Conservation (phyloP, 2,329 filamentous ascomycete species). For the Colletotrichum sublineola region DNA sequence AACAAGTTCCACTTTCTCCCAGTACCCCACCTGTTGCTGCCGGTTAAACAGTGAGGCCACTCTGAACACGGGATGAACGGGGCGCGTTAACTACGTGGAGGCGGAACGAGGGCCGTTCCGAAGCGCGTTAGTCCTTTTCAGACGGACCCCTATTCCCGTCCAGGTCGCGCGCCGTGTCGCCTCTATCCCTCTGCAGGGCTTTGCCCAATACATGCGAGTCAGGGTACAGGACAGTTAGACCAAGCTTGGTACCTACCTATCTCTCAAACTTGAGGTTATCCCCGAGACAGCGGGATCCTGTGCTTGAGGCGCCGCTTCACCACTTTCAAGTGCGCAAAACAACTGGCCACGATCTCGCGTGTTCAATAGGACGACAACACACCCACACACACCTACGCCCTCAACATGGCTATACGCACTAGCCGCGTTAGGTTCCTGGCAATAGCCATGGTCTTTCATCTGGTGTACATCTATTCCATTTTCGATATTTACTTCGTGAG, state of each 20-base stretch:
- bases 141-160: constrained; percentile 18
- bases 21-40: too few species aligned
- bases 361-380: too few species aligned
- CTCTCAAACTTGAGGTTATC: too few species aligned
- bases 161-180: background rate
- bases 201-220: too few species aligned
- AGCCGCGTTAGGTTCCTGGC: constrained; percentile 1
- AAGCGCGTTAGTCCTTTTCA: constrained; percentile 16
- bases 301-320: constrained; percentile 13
- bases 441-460: background rate
- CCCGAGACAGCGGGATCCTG: constrained; percentile 12
- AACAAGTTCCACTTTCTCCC: too few species aligned
- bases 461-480: too few species aligned
- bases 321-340: background rate
- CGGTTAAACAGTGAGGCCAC: background rate
- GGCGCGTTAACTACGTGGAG: background rate
- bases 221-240: too few species aligned
- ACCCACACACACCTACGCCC: background rate
- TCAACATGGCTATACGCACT: constrained; percentile 14
- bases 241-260: too few species aligned
- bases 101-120: constrained; percentile 11
- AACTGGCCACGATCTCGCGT: too few species aligned
- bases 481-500: too few species aligned
- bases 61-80: background rate
- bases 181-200: too few species aligned